Evolutionary conservation across 2,329 filamentous ascomycete species (phyloP), one percentile per base, ranked within the genome.

Genomic region (Dothiorella sarmentorum): DNA sequence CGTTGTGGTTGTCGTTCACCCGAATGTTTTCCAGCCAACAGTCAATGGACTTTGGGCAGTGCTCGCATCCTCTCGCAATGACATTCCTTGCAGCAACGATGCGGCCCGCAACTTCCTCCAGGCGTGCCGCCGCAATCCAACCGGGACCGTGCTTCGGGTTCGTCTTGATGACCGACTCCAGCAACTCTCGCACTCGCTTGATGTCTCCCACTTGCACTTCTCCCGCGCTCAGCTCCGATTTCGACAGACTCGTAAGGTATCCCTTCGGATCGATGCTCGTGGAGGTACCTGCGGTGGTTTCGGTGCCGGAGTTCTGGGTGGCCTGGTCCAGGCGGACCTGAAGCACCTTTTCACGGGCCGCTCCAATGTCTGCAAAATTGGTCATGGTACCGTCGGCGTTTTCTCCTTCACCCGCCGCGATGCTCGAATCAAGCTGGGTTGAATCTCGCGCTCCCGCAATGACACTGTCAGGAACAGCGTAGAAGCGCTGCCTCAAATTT

Each of bases 121-220:
- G 75, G 68, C 94, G 85, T 15, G 93, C 91, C 3, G 94, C 90
- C 4, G 95, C 94, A 66, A 99, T 95, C 89, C 95, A 99, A 18
- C 91, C 94, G 9, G 94, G 90, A 0, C 90, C 91, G 69, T 97
- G 95, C 63, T 90, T 92, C 2, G 93, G 90, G 71, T 99, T 99
- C 7, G 93, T 97, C 75, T 94, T 95, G 71, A 96, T 95, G 45
- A 97, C 94, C 0, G 93, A 97, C 70, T 96, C 91, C n/a, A 99
- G 78, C 33, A 99, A 81, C 63, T 92, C 88, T 63, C 94, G 85
- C 17, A 95, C 94, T 73, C 94, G 88, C 70, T 96, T 96, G 71
- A 99, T 91, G 69, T 99, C 94, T 61, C 94, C 93, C 24, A 97
- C 89, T 66, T 92, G 89, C 4, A 90, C 84, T 67, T 95, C 90